A percentile compares a stretch with the other conserved stretches of the same genome.
These are phyloP conservation scores for Cinnamomum micranthum DNA, from an alignment of 164 flowering plant genomes.

Conservation along the genomic window DNA sequence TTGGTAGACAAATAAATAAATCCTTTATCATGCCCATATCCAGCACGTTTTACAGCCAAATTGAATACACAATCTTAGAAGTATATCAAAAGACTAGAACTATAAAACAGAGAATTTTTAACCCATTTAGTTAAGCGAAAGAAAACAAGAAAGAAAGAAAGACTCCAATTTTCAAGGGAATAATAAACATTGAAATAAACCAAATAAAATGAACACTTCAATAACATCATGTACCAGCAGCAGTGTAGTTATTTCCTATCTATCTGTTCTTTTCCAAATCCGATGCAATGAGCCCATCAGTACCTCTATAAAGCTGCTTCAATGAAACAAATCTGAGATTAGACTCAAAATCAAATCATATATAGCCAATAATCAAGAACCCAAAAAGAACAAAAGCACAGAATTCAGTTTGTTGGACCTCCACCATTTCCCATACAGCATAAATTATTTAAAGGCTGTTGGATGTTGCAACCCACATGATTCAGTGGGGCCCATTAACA, in stretches of 20 bases:
- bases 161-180: neutral
- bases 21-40: neutral
- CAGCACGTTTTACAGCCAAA: neutral
- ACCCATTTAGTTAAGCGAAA: neutral
- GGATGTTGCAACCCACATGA: too few species aligned
- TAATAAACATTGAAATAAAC: neutral
- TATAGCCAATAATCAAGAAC: too few species aligned
- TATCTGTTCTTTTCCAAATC: neutral
- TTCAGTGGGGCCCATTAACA: too few species aligned
- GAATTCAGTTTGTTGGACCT: too few species aligned
- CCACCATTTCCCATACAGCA: too few species aligned
- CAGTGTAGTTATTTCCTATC: neutral
- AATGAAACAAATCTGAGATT: neutral
- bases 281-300: neutral
- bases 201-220: neutral
- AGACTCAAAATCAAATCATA: neutral
- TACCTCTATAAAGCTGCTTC: neutral
- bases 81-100: neutral
- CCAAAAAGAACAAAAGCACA: too few species aligned
- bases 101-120: too few species aligned
- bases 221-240: neutral
- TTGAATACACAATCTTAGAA: neutral
- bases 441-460: too few species aligned
- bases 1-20: too few species aligned
- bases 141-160: neutral